Percentiles rank a stretch among this genome's conserved stretches.
Evolutionary conservation across 805 yeast genomes (phyloP).

Genomic region (Lachancea sp.): DNA sequence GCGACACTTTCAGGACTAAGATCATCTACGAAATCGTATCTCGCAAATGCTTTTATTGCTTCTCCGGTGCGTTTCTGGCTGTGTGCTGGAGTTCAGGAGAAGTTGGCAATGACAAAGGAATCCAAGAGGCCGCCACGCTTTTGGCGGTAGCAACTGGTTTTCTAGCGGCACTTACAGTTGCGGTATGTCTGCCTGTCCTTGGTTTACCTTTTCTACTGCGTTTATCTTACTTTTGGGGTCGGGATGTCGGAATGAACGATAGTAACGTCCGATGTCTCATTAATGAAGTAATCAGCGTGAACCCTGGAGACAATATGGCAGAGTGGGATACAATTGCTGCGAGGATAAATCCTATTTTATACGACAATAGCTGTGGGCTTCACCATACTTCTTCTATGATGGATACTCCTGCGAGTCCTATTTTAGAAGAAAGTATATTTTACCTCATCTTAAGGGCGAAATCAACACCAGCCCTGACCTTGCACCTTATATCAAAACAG

Average conservation of each 20-base stretch:
- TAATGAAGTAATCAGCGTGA: background rate
- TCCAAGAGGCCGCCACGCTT: no score
- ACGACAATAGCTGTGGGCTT: slow-evolving; percentile 4
- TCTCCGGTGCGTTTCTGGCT: no score
- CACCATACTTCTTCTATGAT: slow-evolving; percentile 8
- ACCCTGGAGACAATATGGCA: background rate
- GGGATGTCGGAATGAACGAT: background rate
- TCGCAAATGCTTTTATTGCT: no score
- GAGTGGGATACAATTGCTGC: slow-evolving; percentile 1
- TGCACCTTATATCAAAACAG: background rate
- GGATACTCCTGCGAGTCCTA: background rate
- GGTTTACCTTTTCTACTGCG: no score
- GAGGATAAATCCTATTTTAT: slow-evolving; percentile 1
- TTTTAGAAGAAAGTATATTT: background rate
- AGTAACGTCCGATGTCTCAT: background rate
- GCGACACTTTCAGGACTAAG: no score
- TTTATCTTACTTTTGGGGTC: no score
- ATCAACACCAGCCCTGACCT: background rate
- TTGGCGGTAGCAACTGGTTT: no score
- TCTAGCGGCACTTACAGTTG: no score
- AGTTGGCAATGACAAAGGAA: no score
- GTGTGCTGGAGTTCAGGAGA: no score
- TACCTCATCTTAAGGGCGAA: background rate
- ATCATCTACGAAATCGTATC: no score
- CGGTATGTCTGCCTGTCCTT: no score